phyloP scores from a whole-genome alignment of 306 rosid species.

The Cicer arietinum region DNA sequence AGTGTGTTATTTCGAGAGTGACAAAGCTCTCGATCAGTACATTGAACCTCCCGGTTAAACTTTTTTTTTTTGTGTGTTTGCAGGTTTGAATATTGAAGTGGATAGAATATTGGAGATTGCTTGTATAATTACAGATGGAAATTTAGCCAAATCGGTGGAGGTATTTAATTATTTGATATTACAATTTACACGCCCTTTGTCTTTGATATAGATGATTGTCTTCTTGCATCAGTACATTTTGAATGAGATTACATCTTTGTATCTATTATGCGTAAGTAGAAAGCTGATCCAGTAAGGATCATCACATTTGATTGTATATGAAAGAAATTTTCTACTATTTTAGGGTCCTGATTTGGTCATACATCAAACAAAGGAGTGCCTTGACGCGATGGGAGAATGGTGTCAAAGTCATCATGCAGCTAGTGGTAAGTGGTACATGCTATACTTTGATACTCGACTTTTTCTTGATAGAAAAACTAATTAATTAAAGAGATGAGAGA shows the following conservation, averaged over 20 bases:
- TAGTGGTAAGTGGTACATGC: slow-evolving; percentile 75
- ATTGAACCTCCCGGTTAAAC: background rate
- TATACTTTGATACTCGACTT: slow-evolving; percentile 28
- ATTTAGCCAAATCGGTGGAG: slow-evolving; percentile 74
- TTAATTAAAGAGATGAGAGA: background rate
- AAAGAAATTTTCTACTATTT: slow-evolving; percentile 43
- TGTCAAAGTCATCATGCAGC: slow-evolving; percentile 89
- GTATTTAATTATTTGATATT: slow-evolving; percentile 52
- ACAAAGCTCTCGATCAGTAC: slow-evolving; percentile 14
- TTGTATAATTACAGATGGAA: slow-evolving; percentile 88
- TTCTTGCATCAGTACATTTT: slow-evolving; percentile 17
- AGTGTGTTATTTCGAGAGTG: slow-evolving; percentile 11
- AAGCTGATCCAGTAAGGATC: slow-evolving; percentile 1
- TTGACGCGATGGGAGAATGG: slow-evolving; percentile 96
- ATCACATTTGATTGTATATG: slow-evolving; percentile 24
- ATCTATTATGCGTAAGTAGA: slow-evolving; percentile 24
- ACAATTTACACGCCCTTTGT: background rate
- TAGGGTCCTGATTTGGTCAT: slow-evolving; percentile 98
- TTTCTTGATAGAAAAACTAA: slow-evolving; percentile 23
- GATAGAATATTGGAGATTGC: slow-evolving; percentile 96
- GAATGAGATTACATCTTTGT: slow-evolving; percentile 13
- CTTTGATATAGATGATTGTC: background rate
- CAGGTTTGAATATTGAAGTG: slow-evolving; percentile 85
- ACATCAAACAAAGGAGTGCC: slow-evolving; percentile 82
- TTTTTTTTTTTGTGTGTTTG: slow-evolving; percentile 25